Evolutionary conservation across 116 monocot genomes (phyloP), one percentile per base, ranked within the genome.

Genomic region (Posidonia oceanica): DNA sequence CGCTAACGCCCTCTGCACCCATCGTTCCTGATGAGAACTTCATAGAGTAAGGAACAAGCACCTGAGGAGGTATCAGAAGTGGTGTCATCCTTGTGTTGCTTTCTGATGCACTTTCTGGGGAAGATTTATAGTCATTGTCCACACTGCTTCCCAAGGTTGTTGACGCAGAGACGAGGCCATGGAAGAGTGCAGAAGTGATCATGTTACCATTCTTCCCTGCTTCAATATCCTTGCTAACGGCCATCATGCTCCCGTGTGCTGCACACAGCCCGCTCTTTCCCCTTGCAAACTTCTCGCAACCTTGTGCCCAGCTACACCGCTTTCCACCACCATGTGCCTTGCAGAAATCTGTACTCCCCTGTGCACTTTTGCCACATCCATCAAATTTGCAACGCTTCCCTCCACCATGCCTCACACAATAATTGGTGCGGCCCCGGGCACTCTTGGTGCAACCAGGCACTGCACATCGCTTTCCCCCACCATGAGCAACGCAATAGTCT

Each of bases 271-370:
- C 90, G 14, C 87, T 93, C 84, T 74, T 93, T 7, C 98, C 98
- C 68, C 98, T 78, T 0, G 98, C 89, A 72, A 98, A 98, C 79
- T 98, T 98, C 79, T 87, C 93, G 36, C 98, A 98, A 3, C 86
- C 87, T 63, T 62, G 71, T 0, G 59, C 21, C 80, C 83, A 84
- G 36, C 60, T 69, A 56, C 98, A 98, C 23, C 93, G 67, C 69
- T 90, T 93, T 2, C 98, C 98, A 1, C 98, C 98, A 12, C 98
- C 98, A 40, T 98, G 98, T 0, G 93, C 98, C 81, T 98, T 98
- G 90, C 98, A 98, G 75, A 81, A 93, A 20, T 98, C 85, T 0
- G 98, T 98, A 82, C 93, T 98, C 13, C 98, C 98, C 70, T 98
- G 98, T 2, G 98, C 98, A 36, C 93, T 93, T 82, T 98, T 98